These are phyloP conservation scores for Fusarium stilboides DNA, from an alignment of 2,329 filamentous ascomycete genomes.

Conservation along the genomic window DNA sequence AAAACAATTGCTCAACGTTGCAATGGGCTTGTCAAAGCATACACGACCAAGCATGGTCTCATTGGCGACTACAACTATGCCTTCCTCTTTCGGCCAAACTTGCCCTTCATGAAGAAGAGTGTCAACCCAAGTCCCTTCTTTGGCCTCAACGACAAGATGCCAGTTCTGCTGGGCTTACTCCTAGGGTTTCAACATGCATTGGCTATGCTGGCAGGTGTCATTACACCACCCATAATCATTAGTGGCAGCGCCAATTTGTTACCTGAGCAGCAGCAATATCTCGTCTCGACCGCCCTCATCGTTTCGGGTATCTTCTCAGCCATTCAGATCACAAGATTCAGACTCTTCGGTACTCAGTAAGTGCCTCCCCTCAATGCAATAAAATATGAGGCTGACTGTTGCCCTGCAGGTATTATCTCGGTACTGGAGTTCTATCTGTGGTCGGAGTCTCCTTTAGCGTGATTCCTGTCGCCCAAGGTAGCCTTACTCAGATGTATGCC, in stretches of 20 bases:
- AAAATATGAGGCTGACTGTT: slow-evolving; percentile 4
- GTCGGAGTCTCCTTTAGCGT: slow-evolving; percentile 70
- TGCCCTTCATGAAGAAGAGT: slow-evolving; percentile 82
- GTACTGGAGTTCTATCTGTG: slow-evolving; percentile 85
- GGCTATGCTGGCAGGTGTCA: slow-evolving; percentile 82
- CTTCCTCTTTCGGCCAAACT: slow-evolving; percentile 85
- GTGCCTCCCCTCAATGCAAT: slow-evolving; percentile 24
- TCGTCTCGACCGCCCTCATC: slow-evolving; percentile 84
- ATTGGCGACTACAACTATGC: slow-evolving; percentile 91
- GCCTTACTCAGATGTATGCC: slow-evolving; percentile 82
- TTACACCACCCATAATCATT: slow-evolving; percentile 84
- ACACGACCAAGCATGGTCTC: slow-evolving; percentile 78
- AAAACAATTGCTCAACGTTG: slow-evolving; percentile 51
- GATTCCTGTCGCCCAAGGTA: slow-evolving; percentile 69
- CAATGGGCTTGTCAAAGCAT: slow-evolving; percentile 55
- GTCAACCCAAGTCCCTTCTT: slow-evolving; percentile 78
- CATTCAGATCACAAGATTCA: slow-evolving; percentile 84
- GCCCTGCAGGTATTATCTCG: slow-evolving; percentile 76
- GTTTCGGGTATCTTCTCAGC: slow-evolving; percentile 82
- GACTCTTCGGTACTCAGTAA: slow-evolving; percentile 75
- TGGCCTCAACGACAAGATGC: slow-evolving; percentile 84
- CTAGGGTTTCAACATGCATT: slow-evolving; percentile 86
- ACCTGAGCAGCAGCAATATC: slow-evolving; percentile 76
- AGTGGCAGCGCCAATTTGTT: slow-evolving; percentile 75
- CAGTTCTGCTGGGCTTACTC: slow-evolving; percentile 79